phyloP scores from a whole-genome alignment of 108 stramenopile species.

The Nitzschia sp. region DNA sequence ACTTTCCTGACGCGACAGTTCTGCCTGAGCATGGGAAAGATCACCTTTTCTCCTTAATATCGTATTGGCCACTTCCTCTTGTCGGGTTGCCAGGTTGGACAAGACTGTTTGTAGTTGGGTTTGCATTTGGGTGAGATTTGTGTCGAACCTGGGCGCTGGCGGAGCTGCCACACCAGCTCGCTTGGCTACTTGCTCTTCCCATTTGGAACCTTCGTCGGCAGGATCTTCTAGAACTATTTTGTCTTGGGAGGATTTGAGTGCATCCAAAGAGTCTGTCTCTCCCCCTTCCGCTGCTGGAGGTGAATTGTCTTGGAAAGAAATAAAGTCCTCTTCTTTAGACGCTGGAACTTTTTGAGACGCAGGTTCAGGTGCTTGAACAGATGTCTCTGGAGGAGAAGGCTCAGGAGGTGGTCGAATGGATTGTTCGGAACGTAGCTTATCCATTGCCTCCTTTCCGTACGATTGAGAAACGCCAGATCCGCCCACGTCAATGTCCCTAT shows the following conservation, averaged over 20 bases:
- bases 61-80: constrained; percentile 41
- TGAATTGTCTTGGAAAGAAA: neutral
- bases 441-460: constrained; percentile 61
- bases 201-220: constrained; percentile 35
- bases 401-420: constrained; percentile 1
- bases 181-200: constrained; percentile 65
- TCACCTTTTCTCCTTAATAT: constrained; percentile 34
- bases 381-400: neutral
- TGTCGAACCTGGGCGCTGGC: neutral
- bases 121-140: constrained; percentile 33
- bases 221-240: constrained; percentile 13
- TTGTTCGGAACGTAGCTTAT: constrained; percentile 57
- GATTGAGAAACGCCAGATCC: neutral
- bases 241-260: neutral
- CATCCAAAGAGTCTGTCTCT: neutral
- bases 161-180: constrained; percentile 54
- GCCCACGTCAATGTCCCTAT: constrained; percentile 1
- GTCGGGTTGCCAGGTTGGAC: constrained; percentile 39
- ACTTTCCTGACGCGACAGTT: constrained; percentile 14
- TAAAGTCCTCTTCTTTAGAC: constrained; percentile 9
- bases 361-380: neutral
- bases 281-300: neutral
- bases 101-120: constrained; percentile 40
- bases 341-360: no score
- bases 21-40: constrained; percentile 23